Evolutionary conservation across 2,329 filamentous ascomycete genomes (phyloP).

Genomic region (Eutypa lata): DNA sequence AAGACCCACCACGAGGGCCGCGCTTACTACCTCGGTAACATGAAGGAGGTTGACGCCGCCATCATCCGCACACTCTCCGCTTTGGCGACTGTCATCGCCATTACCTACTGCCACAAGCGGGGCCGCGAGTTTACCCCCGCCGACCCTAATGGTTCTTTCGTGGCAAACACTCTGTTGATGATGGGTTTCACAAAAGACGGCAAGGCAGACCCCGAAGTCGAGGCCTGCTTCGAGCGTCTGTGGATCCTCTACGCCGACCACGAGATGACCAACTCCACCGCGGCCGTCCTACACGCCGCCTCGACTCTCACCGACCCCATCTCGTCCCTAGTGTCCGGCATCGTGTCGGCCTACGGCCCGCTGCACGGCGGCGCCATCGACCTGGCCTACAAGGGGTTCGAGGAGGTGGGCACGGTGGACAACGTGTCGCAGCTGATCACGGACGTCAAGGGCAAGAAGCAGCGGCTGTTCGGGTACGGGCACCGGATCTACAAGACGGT

Average conservation of each 20-base stretch:
- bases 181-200: constrained; percentile 33
- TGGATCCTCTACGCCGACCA: constrained; percentile 46
- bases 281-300: constrained; percentile 42
- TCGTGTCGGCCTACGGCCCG: constrained; percentile 40
- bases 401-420: constrained; percentile 33
- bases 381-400: constrained; percentile 40
- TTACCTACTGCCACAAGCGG: constrained; percentile 37
- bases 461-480: constrained; percentile 41
- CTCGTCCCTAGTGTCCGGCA: constrained; percentile 35
- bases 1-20: constrained; percentile 32
- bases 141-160: constrained; percentile 26
- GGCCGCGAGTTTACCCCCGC: constrained; percentile 32
- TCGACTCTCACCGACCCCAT: constrained; percentile 45
- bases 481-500: constrained; percentile 35
- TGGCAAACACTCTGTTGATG: constrained; percentile 46
- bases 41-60: constrained; percentile 31
- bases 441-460: constrained; percentile 37
- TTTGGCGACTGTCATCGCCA: constrained; percentile 31
- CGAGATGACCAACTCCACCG: constrained; percentile 48
- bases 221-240: constrained; percentile 28
- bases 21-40: constrained; percentile 33
- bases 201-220: constrained; percentile 28
- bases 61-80: constrained; percentile 34
- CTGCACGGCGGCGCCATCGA: constrained; percentile 49
- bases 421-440: constrained; percentile 36